Percentiles rank a stretch among this genome's conserved stretches.
Conservation (phyloP, 1,139 yeast species). For the Suhomyces atakaporum region DNA sequence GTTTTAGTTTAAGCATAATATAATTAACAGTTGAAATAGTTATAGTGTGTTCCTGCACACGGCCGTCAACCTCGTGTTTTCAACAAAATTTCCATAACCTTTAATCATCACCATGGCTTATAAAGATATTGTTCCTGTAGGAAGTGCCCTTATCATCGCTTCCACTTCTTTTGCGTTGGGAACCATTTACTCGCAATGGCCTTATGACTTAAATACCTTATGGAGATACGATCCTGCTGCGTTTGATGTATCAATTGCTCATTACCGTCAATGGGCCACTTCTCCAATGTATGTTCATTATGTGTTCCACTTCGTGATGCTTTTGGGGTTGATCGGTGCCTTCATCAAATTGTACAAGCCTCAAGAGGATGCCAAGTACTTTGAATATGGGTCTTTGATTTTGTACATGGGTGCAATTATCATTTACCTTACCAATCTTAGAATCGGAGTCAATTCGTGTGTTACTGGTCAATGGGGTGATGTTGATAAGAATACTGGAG, state of each 20-base stretch:
- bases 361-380: conserved; percentile 74
- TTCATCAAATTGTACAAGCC: conserved; percentile 85
- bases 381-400: conserved; percentile 85
- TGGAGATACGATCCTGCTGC: conserved; percentile 60
- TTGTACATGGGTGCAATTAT: conserved; percentile 71
- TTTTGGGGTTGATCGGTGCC: conserved; percentile 69
- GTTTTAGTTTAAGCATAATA: conserved; percentile 6
- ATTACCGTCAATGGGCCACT: conserved; percentile 71
- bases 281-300: conserved; percentile 63
- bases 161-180: conserved; percentile 80
- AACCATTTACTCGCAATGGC: conserved; percentile 71
- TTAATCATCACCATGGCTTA: conserved; percentile 32
- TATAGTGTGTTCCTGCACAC: too few relatives aligned
- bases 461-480: conserved; percentile 87
- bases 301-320: conserved; percentile 59
- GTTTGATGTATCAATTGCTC: conserved; percentile 63
- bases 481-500: conserved; percentile 80
- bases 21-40: background rate
- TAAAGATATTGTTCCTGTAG: conserved; percentile 53
- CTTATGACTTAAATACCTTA: conserved; percentile 79
- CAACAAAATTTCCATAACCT: too few relatives aligned
- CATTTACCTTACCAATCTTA: conserved; percentile 81
- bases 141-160: conserved; percentile 46
- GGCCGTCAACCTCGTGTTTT: too few relatives aligned
- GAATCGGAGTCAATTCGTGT: conserved; percentile 77